Evolutionary conservation across 2,329 filamentous ascomycete genomes (phyloP).

Genomic region (Rhynchosporium agropyri): DNA sequence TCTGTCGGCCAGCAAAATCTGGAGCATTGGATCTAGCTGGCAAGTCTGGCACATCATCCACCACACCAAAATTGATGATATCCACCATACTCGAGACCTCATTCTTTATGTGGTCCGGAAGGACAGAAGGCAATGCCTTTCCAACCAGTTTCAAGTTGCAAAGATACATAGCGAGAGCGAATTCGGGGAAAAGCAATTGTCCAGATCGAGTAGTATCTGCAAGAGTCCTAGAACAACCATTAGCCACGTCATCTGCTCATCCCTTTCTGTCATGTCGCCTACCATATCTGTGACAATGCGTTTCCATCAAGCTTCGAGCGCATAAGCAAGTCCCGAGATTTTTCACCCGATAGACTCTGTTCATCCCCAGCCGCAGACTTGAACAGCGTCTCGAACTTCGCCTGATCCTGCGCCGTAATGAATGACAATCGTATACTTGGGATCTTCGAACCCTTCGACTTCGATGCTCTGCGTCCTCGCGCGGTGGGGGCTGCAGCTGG

Average conservation of each 20-base stretch:
- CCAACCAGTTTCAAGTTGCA: conserved; percentile 92
- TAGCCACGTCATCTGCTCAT: conserved; percentile 30
- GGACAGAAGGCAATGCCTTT: conserved; percentile 71
- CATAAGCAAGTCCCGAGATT: conserved; percentile 85
- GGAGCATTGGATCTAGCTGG: conserved; percentile 65
- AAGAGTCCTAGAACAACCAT: conserved; percentile 65
- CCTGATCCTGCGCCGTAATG: conserved; percentile 91
- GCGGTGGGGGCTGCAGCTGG: conserved; percentile 48
- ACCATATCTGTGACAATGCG: conserved; percentile 92
- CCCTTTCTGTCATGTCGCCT: conserved; percentile 38
- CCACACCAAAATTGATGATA: conserved; percentile 93
- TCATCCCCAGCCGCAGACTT: conserved; percentile 88
- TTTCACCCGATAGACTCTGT: conserved; percentile 87
- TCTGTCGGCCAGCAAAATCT: conserved; percentile 64
- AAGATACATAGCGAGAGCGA: conserved; percentile 96
- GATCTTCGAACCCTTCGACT: conserved; percentile 69
- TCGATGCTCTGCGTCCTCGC: conserved; percentile 51
- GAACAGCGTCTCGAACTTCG: conserved; percentile 97
- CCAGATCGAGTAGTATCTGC: conserved; percentile 96
- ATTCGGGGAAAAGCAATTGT: conserved; percentile 95
- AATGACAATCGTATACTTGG: conserved; percentile 94
- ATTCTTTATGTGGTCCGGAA: conserved; percentile 89
- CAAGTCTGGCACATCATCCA: conserved; percentile 67
- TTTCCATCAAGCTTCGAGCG: conserved; percentile 87
- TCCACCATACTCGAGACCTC: conserved; percentile 99